Evolutionary conservation across 306 rosid species (phyloP), one percentile per base, ranked within the genome.

Genomic region (Arachis stenosperma): DNA sequence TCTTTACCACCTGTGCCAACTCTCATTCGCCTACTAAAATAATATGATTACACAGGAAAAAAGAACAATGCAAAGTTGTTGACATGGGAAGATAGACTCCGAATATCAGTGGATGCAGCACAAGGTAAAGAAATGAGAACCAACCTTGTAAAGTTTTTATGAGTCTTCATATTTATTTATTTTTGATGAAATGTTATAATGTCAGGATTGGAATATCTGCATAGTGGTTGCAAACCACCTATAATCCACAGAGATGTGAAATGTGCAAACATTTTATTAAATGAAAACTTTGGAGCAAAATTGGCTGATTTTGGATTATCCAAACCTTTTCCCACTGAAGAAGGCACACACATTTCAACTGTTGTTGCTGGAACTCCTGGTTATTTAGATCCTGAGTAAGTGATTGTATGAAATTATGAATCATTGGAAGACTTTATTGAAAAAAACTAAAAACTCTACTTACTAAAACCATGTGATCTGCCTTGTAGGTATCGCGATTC

Each of bases 151-250:
- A 40, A 29, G 6, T 22, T 37, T 9, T 52, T 73, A 9, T 65
- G 60, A 65, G 58, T 59, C 61, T 64, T 59, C 12, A 2, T 7
- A 27, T 81, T 59, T 57, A 55, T 76, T 57, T 57, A 58, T 50
- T 70, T 22, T 75, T 65, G 51, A 13, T 5, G 52, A 29, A 7
- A 52, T 40, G 37, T 33, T 13, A 69, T 69, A 13, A 62, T 36
- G 44, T 48, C 76, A 88, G 90, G 92, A 52, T 8, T 88, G 57
- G 92, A 88, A 56, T 86, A 88, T 75, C 61, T 88, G 50, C 90
- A 88, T 11, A 30, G 75, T 10, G 90, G 89, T 71, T 83, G 88
- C 36, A 84, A 47, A 61, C 87, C 84, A 27, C 82, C 70, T 4
- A 76, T 80, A 57, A 42, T 73, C n/a, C 93, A 88, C 14, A 84